Evolutionary conservation across 2,329 filamentous ascomycete species (phyloP), one percentile per base, ranked within the genome.

Genomic region (Kalmusia sp.): DNA sequence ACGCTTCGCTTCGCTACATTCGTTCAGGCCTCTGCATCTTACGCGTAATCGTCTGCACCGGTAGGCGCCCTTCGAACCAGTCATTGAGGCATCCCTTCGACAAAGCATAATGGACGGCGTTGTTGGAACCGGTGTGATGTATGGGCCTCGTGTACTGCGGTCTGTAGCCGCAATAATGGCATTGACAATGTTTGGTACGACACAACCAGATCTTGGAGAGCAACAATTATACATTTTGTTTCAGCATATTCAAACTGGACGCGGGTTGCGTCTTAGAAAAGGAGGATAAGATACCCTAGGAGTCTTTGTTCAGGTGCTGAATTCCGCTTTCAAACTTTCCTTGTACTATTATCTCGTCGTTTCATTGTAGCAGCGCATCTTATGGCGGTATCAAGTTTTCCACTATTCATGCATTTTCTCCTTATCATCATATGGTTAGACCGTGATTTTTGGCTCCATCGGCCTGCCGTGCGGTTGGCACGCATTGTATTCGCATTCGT

Each of bases 61-160:
- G 53, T 44, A 46, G 45, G 49, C 44, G 38, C 34, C 27, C 48
- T 49, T 50, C 41, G 31, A 54, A 49, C 46, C 45, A 33, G 30
- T 31, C 37, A 47, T 49, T 46, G 27, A 34, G 45, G 43, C 39
- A 35, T 43, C 52, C 46, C 28, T 55, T 62, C 54, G 48, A 60
- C 48, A 57, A 49, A 64, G 65, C 65, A 69, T 69, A 62, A 52
- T 61, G 61, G 59, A 45, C 52, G 61, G 67, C 67, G 67, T 69
- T 67, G 52, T 22, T 22, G 54, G 56, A 56, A 62, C 54, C 38
- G 51, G 51, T 44, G 56, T 46, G 44, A 52, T 44, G 55, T 58
- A 57, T 63, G 53, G 55, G 60, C 55, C 50, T 54, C 57, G 44
- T 53, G 58, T 55, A 41, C 40, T 49, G 39, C 45, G 22, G 28